Evolutionary conservation across 2,329 filamentous ascomycete genomes (phyloP).

Genomic region (Aspergillus sclerotialis): DNA sequence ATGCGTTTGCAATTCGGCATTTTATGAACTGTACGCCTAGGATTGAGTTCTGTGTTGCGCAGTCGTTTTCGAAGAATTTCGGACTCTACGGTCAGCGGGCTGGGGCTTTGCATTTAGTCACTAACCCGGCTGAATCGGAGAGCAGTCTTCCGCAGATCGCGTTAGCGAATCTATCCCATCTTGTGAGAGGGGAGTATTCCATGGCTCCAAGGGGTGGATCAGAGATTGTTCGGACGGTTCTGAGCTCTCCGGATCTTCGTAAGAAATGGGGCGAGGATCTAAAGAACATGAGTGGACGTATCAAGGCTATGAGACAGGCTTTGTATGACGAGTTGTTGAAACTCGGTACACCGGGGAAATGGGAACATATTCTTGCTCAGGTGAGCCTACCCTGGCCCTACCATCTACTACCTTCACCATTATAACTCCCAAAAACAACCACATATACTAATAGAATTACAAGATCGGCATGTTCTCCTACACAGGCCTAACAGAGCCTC

Average conservation of each 20-base stretch:
- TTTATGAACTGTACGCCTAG: conserved; percentile 50
- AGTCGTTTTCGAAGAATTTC: conserved; percentile 31
- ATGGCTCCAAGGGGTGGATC: conserved; percentile 12
- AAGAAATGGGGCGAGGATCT: conserved; percentile 10
- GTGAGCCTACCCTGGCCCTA: neutral
- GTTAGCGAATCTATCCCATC: conserved; percentile 36
- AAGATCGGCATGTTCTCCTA: conserved; percentile 17
- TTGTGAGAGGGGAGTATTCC: conserved; percentile 11
- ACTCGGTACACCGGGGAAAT: conserved; percentile 10
- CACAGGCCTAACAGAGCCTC: conserved; percentile 8
- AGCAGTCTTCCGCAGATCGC: conserved; percentile 68
- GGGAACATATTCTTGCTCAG: conserved; percentile 13
- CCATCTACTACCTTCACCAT: neutral
- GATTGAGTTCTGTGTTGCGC: conserved; percentile 11
- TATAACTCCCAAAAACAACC: neutral
- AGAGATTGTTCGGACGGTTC: conserved; percentile 12
- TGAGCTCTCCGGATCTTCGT: conserved; percentile 4
- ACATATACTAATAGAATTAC: neutral
- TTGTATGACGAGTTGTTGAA: conserved; percentile 8
- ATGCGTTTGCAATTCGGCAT: conserved; percentile 78
- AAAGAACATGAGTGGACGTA: conserved; percentile 9
- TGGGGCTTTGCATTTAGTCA: conserved; percentile 83
- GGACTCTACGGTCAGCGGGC: conserved; percentile 90
- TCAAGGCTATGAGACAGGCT: conserved; percentile 10
- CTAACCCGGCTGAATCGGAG: conserved; percentile 42